Evolutionary conservation across 768 basidiomycete species (phyloP), one percentile per base, ranked within the genome.

Genomic region (Agaricus sinodeliciosus): DNA sequence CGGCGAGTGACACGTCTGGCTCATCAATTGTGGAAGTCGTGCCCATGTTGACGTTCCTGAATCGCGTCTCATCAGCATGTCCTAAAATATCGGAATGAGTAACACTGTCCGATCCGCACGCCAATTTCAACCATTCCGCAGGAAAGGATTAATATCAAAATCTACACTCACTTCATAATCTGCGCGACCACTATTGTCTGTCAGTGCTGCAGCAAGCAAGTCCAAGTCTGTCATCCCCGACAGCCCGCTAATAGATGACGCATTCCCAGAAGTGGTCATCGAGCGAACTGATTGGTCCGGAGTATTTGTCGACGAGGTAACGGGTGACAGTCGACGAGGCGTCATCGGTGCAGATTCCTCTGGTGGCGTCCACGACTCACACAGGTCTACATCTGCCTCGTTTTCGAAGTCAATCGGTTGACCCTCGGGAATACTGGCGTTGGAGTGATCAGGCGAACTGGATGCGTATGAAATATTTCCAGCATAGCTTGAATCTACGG

Each of bases 401-500:
- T 78, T 79, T 26, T 77, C 73, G 16, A 83, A 65, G 64, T 84
- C 78, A 54, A 84, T 83, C 26, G 82, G 65, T 18, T 81, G 62
- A 2, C 79, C 82, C 58, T 82, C 77, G 12, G 76, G 73, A 60
- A 69, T 66, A 16, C 56, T 43, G 48, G 58, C 56, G 42, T 57
- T 52, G 16, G 56, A 51, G 35, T 49, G 39, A n/a, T 46, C 52
- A 31, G 52, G 46, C 8, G 27, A 26, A 6, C 28, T 39, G 7
- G 39, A 34, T 12, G 39, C 18, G 19, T 31, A 50, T 4, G 42
- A 28, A 35, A 47, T 39, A 51, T 42, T 31, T 43, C 54, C 46
- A 46, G 47, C 56, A 40, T 51, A 42, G n/a, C 57, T 60, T 40
- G 55, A 51, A 49, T 48, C 54, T 18, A 43, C 54, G 11, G 42